Conservation (phyloP, 768 basidiomycete species). For the Pleurotus sapidus region DNA sequence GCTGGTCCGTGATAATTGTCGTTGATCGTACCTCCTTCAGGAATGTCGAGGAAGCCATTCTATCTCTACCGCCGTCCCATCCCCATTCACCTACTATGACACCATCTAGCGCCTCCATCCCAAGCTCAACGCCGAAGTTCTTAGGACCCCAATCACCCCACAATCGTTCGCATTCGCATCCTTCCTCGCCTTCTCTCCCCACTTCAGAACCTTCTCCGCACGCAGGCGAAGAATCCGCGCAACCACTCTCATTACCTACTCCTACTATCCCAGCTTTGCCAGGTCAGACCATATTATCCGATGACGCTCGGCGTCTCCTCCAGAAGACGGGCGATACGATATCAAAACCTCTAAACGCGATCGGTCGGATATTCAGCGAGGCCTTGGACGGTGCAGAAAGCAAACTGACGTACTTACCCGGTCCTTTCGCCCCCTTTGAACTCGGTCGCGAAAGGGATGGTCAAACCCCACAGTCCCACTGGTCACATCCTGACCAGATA, state of each 20-base stretch:
- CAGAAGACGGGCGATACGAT: slow-evolving; percentile 91
- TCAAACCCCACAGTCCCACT: slow-evolving; percentile 30
- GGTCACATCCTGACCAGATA: slow-evolving; percentile 36
- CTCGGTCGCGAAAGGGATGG: slow-evolving; percentile 45
- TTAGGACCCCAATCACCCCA: slow-evolving; percentile 38
- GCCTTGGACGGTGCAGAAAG: slow-evolving; percentile 74
- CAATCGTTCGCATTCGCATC: slow-evolving; percentile 24
- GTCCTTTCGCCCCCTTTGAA: slow-evolving; percentile 69
- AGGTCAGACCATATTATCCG: slow-evolving; percentile 41
- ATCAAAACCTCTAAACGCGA: slow-evolving; percentile 87
- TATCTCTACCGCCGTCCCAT: slow-evolving; percentile 33
- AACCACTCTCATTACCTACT: slow-evolving; percentile 65
- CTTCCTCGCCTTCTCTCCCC: slow-evolving; percentile 14
- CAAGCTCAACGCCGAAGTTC: slow-evolving; percentile 15
- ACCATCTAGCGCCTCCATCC: slow-evolving; percentile 8
- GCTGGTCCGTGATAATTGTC: background rate
- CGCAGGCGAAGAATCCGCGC: slow-evolving; percentile 87
- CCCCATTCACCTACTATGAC: slow-evolving; percentile 17
- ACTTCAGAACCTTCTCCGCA: slow-evolving; percentile 38
- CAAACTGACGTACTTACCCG: slow-evolving; percentile 61
- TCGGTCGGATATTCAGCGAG: slow-evolving; percentile 84
- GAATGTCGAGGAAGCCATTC: slow-evolving; percentile 53
- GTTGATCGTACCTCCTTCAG: slow-evolving; percentile 19
- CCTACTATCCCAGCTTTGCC: slow-evolving; percentile 24
- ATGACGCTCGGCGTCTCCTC: slow-evolving; percentile 79